A percentile compares a stretch with the other conserved stretches of the same genome.
Evolutionary conservation across 495 filamentous ascomycete species (phyloP).

Genomic region (Penicillium macrosclerotiorum): DNA sequence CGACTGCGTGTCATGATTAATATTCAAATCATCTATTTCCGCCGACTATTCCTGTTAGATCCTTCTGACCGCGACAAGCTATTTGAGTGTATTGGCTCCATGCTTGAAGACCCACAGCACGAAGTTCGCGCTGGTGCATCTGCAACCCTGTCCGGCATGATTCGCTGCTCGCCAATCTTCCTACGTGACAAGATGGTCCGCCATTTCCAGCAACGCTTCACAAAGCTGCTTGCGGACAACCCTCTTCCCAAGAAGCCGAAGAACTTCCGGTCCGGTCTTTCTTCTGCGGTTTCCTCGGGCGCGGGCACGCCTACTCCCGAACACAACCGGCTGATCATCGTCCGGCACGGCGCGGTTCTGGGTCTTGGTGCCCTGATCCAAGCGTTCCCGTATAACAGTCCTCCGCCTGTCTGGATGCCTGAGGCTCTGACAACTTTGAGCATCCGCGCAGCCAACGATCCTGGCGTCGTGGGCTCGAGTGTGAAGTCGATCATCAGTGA

Average conservation of each 20-base stretch:
- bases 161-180: constrained; percentile 86
- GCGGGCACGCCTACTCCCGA: constrained; percentile 79
- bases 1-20: constrained; percentile 95
- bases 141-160: constrained; percentile 93
- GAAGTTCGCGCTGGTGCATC: constrained; percentile 94
- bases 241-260: constrained; percentile 77
- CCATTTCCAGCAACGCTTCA: constrained; percentile 76
- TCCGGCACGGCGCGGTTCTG: constrained; percentile 86
- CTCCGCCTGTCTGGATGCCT: constrained; percentile 91
- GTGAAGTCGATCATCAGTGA: constrained; percentile 95
- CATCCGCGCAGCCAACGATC: constrained; percentile 78
- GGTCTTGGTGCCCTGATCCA: constrained; percentile 89
- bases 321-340: constrained; percentile 73
- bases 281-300: constrained; percentile 52
- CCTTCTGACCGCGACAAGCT: constrained; percentile 70
- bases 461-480: constrained; percentile 91
- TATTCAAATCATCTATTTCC: constrained; percentile 99
- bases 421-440: constrained; percentile 87
- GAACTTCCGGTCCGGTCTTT: constrained; percentile 32
- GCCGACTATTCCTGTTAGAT: constrained; percentile 90
- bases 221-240: constrained; percentile 69
- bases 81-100: constrained; percentile 85
- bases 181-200: constrained; percentile 75
- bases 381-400: constrained; percentile 95
- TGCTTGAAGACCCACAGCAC: constrained; percentile 88